phyloP scores from a whole-genome alignment of 768 basidiomycete species.

The Leucosporidium creatinivorum region DNA sequence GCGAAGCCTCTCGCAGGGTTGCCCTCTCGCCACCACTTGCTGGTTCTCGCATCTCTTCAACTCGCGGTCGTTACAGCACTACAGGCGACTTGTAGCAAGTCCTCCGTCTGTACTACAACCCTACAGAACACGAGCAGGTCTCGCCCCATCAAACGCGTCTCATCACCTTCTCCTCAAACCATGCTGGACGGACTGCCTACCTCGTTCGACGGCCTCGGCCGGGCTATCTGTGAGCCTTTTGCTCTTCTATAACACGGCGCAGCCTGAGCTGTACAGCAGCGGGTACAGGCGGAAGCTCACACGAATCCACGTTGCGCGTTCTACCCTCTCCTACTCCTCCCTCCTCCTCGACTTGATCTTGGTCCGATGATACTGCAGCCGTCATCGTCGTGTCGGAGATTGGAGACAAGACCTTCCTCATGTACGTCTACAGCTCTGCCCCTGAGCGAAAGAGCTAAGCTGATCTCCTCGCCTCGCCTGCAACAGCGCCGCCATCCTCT shows the following conservation, averaged over 20 bases:
- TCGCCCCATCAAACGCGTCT: too few relatives aligned
- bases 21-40: too few relatives aligned
- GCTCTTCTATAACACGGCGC: neutral
- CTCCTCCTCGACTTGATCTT: neutral
- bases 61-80: too few relatives aligned
- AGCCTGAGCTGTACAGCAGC: neutral
- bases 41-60: too few relatives aligned
- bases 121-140: too few relatives aligned
- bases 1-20: too few relatives aligned
- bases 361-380: neutral
- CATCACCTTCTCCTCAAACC: too few relatives aligned
- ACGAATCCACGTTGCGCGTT: neutral
- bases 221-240: slow-evolving; percentile 3
- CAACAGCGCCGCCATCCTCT: slow-evolving; percentile 58
- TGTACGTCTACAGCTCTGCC: slow-evolving; percentile 36
- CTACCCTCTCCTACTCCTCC: neutral
- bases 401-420: slow-evolving; percentile 89
- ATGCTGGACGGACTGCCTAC: too few relatives aligned
- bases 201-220: neutral
- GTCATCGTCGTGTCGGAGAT: slow-evolving; percentile 59
- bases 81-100: too few relatives aligned
- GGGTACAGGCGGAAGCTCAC: neutral
- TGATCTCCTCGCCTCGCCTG: neutral
- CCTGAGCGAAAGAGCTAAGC: neutral
- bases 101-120: too few relatives aligned